Evolutionary conservation across 2,329 filamentous ascomycete genomes (phyloP), one percentile per base, ranked within the genome.

Genomic region (Aureobasidium sp.): DNA sequence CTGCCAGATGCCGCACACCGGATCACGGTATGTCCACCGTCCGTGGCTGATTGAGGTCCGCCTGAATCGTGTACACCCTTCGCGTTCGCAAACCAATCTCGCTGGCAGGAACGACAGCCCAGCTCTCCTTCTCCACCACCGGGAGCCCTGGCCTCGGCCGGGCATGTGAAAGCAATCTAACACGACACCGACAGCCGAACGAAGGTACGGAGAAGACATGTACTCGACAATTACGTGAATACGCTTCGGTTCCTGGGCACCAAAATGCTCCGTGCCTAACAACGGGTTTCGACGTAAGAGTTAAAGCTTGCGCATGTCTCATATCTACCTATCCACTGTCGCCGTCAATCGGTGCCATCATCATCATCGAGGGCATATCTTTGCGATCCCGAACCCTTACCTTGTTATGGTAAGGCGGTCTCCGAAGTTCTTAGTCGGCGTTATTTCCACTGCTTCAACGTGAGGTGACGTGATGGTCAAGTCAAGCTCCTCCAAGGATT

Each of bases 91-190:
- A 39, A 34, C 30, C 41, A 58, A 58, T 58, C 34, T 58, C 42
- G 32, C 41, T 29, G 42, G 29, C 13, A n/a, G n/a, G 54, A 47
- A 49, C 37, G 44, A 49, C 57, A 59, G 21, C 29, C 54, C 54
- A 27, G 29, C 42, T 29, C 13, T 11, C 27, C 32, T 14, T 25
- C 21, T 21, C 21, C 21, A 21, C 21, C 21, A 21, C 21, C 21
- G 21, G 42, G 30, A 45, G 45, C 32, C 25, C 32, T 50, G 57
- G 36, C 57, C 57, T 49, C 57, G 44, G 44, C 16, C 57, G 37
- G 42, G 29, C 57, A 59, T 59, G 57, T 59, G 57, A 59, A 59
- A 59, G 57, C 45, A 59, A 59, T 59, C 27, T 59, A 54, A 41
- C 36, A 32, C 37, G 9, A 54, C 21, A 41, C 36, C 50, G 41